Base-by-base conservation (phyloP, 1,139 yeast species). In the Geotrichum europaeum region DNA sequence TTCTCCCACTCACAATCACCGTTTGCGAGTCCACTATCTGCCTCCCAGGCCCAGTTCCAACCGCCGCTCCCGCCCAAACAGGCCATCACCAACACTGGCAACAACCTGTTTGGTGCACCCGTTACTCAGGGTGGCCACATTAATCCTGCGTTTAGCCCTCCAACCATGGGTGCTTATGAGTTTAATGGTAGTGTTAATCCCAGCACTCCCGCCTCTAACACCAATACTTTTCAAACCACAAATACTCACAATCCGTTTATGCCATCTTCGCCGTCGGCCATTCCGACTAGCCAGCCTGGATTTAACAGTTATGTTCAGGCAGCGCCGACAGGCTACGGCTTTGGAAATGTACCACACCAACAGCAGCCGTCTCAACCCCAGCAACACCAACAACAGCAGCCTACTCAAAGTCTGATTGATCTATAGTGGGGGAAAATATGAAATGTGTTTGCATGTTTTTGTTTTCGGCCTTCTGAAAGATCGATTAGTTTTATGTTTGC, bases 241-340 rank as follows among this genome's bases (percentile, higher is more conserved):
- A 40, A 40, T 15, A 40, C 20, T n/a, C 47, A 40, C 22, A 40
- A 40, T 40, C 47, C 47, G 18, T 40, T 40, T 40, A 40, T 40
- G 18, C 10, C 47, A n/a, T 7, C 47, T 5, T n/a, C 47, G 47
- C 18, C 47, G 47, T 84, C 83, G 67, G 84, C 95, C 9, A 85
- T 83, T 25, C 91, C 90, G 71, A 81, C 92, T 69, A 90, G 89
- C 73, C 88, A 97, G 18, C 32, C 57, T 28, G 57, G 57, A 18
- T 54, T 45, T 25, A 54, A 30, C 45, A 54, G 45, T 25, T 45
- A 54, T 47, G 76, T 83, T 62, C 81, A 81, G 56, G 87, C 89
- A 9, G 79, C 87, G 1, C 86, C 88, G 69, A 91, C 98, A 4
- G 98, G 98, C 1, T 91, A 85, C 71, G 98, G 98, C 1, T 91